Percentiles rank a stretch among this genome's conserved stretches.
Evolutionary conservation across 768 basidiomycete genomes (phyloP).

Genomic region (Rubroboletus pulcherrimus): DNA sequence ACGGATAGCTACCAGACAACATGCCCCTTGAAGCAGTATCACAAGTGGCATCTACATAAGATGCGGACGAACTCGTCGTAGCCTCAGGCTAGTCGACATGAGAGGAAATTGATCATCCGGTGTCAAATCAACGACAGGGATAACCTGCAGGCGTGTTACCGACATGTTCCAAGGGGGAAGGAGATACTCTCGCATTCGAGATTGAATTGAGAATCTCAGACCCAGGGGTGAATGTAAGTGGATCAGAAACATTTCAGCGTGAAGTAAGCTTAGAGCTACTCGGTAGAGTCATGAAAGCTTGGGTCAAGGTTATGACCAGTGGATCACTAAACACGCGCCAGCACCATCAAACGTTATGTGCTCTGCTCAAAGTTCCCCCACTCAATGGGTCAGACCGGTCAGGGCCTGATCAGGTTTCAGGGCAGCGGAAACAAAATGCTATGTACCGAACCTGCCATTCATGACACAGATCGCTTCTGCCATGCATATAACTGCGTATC

Average conservation of each 20-base stretch:
- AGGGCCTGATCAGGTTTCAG: slow-evolving; percentile 2
- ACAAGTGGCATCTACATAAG: background rate
- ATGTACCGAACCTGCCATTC: background rate
- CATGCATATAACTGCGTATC: background rate
- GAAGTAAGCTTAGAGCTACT: background rate
- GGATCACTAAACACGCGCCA: slow-evolving; percentile 6
- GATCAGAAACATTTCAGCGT: slow-evolving; percentile 4
- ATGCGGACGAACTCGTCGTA: background rate
- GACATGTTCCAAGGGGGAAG: slow-evolving; percentile 17
- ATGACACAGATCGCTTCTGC: slow-evolving; percentile 2
- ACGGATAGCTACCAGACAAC: slow-evolving; percentile 1
- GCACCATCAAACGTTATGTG: slow-evolving; percentile 6
- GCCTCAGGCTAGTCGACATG: background rate
- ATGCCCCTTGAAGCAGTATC: slow-evolving; percentile 9
- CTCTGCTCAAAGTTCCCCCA: background rate
- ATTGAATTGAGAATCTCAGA: slow-evolving; percentile 22
- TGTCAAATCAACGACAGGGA: slow-evolving; percentile 9
- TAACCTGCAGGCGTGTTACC: slow-evolving; percentile 8
- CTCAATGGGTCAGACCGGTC: background rate
- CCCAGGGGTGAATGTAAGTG: slow-evolving; percentile 24
- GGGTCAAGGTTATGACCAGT: slow-evolving; percentile 9
- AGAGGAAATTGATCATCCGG: slow-evolving; percentile 4
- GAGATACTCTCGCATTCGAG: slow-evolving; percentile 19
- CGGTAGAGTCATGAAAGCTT: slow-evolving; percentile 9
- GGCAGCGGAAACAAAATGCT: background rate